phyloP scores from a whole-genome alignment of 2,329 filamentous ascomycete genomes.

The Lomentospora prolificans region DNA sequence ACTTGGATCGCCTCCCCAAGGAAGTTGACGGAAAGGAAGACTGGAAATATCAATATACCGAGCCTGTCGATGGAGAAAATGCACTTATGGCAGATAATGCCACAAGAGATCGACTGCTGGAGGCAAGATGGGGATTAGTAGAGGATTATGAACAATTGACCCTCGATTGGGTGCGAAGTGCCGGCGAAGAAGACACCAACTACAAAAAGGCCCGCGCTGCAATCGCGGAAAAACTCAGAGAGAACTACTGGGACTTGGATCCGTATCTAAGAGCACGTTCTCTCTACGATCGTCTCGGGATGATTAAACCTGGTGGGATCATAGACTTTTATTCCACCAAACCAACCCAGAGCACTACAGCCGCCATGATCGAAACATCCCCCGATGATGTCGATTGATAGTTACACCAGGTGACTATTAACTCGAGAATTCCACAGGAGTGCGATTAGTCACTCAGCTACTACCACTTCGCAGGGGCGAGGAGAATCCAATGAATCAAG shows the following conservation, averaged over 20 bases:
- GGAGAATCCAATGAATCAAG: background rate
- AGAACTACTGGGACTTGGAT: conserved; percentile 84
- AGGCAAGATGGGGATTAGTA: conserved; percentile 55
- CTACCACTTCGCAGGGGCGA: background rate
- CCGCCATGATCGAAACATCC: conserved; percentile 24
- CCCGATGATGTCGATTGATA: conserved; percentile 36
- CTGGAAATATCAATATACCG: conserved; percentile 74
- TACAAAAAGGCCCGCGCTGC: conserved; percentile 31
- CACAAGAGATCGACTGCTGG: conserved; percentile 53
- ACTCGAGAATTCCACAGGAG: too few species aligned
- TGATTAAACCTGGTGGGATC: conserved; percentile 57
- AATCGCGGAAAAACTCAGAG: conserved; percentile 52
- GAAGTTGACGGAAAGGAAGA: conserved; percentile 81
- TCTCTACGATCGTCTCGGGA: conserved; percentile 73
- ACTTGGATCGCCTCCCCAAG: conserved; percentile 59
- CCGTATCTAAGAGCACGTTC: conserved; percentile 74
- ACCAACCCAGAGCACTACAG: background rate
- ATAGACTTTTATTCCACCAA: conserved; percentile 56
- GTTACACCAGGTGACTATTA: too few species aligned
- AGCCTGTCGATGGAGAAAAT: conserved; percentile 70
- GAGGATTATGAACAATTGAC: conserved; percentile 67
- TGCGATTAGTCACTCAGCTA: background rate
- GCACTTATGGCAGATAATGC: conserved; percentile 56
- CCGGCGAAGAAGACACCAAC: background rate
- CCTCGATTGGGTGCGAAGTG: conserved; percentile 56